Evolutionary conservation across 139 green algal genomes (phyloP).

Genomic region (Ulvella scutata): DNA sequence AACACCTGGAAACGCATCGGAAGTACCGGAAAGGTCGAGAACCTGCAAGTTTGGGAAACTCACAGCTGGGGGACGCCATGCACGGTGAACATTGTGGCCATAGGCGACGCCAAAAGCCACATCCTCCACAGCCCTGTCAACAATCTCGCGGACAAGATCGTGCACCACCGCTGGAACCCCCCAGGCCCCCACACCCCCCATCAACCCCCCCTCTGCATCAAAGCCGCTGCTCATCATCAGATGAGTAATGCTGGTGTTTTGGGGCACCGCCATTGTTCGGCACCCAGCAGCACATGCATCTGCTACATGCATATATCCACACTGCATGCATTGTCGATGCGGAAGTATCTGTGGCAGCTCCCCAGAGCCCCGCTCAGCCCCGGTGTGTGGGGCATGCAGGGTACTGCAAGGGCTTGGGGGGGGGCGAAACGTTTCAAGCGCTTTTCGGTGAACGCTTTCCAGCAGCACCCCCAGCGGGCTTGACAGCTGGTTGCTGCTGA

Average conservation of each 20-base stretch:
- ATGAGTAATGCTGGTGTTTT: no score
- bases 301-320: neutral
- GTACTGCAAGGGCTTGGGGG: neutral
- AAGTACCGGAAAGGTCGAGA: neutral
- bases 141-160: neutral
- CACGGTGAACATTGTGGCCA: no score
- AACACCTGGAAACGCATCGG: neutral
- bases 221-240: no score
- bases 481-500: neutral
- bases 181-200: no score
- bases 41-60: neutral
- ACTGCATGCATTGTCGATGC: neutral
- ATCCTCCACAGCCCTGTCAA: neutral
- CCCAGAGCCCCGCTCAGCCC: neutral
- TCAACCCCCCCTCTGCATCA: no score
- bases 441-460: neutral
- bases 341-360: neutral
- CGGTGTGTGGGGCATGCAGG: neutral
- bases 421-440: neutral
- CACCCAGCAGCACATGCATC: neutral
- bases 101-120: neutral
- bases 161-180: no score
- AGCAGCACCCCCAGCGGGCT: neutral
- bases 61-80: no score
- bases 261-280: neutral